These are phyloP conservation scores for Salix suchowensis DNA, from an alignment of 345 rosid species.

Conservation along the genomic window DNA sequence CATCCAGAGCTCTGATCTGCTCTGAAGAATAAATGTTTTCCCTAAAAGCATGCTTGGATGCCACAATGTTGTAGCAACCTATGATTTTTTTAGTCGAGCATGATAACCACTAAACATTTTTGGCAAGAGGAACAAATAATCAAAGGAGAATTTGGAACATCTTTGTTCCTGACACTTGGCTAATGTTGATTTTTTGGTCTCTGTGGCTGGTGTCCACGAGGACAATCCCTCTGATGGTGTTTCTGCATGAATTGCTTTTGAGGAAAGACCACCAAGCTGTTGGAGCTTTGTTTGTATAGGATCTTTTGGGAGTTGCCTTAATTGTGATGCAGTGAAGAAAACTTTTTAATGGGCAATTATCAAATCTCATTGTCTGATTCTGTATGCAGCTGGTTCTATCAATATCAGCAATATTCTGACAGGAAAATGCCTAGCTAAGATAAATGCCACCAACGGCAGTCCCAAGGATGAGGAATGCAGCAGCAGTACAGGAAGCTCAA, in stretches of 20 bases:
- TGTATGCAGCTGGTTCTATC: slow-evolving; percentile 75
- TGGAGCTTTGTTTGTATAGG: neutral
- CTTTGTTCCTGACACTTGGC: neutral
- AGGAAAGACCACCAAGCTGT: neutral
- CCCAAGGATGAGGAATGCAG: slow-evolving; percentile 43
- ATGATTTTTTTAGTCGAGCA: neutral
- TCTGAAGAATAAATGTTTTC: neutral
- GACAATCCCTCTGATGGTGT: neutral
- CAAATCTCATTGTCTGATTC: neutral
- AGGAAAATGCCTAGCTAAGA: slow-evolving; percentile 91
- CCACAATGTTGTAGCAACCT: slow-evolving; percentile 3
- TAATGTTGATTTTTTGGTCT: neutral
- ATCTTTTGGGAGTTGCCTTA: slow-evolving; percentile 1
- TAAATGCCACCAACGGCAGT: slow-evolving; percentile 54
- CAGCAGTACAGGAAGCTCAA: slow-evolving; percentile 38
- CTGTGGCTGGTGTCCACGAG: neutral
- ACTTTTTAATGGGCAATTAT: neutral
- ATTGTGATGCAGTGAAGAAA: neutral
- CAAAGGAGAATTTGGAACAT: neutral
- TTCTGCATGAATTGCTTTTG: neutral
- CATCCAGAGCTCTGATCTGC: neutral
- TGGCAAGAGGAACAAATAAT: neutral
- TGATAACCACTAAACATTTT: neutral
- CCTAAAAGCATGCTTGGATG: neutral
- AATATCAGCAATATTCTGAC: slow-evolving; percentile 90